Conservation (phyloP, 2,329 filamentous ascomycete genomes). For the Cryoendolithus antarcticus region DNA sequence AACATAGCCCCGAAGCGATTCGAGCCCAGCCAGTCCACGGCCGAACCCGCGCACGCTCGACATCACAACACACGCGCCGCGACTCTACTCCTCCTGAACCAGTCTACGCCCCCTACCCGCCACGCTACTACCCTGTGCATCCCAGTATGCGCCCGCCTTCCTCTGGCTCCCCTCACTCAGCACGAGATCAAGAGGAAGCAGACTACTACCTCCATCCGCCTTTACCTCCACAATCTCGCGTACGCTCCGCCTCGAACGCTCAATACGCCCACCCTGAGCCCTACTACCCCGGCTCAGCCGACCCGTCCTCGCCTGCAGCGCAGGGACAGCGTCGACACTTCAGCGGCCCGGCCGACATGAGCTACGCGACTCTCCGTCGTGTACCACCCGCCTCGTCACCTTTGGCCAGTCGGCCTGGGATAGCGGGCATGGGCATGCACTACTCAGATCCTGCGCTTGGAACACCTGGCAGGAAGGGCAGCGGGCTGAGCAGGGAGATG, state of each 20-base stretch:
- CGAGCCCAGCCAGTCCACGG: slow-evolving; percentile 4
- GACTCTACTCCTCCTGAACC: slow-evolving; percentile 20
- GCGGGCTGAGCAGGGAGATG: slow-evolving; percentile 12
- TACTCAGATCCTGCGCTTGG: slow-evolving; percentile 10
- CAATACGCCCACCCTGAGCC: slow-evolving; percentile 25
- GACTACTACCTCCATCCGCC: slow-evolving; percentile 21
- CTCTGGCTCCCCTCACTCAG: slow-evolving; percentile 27
- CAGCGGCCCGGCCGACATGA: slow-evolving; percentile 23
- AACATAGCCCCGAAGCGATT: slow-evolving; percentile 13
- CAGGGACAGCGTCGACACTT: slow-evolving; percentile 23
- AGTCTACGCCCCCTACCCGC: slow-evolving; percentile 11
- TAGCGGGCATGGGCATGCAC: background rate
- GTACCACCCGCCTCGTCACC: slow-evolving; percentile 15
- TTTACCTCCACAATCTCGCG: slow-evolving; percentile 16
- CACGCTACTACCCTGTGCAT: slow-evolving; percentile 15
- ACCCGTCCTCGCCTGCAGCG: slow-evolving; percentile 19
- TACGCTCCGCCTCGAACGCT: slow-evolving; percentile 24
- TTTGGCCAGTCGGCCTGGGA: slow-evolving; percentile 9
- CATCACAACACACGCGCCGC: slow-evolving; percentile 19
- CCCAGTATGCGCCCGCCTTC: slow-evolving; percentile 22
- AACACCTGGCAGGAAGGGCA: slow-evolving; percentile 7
- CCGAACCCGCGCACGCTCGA: slow-evolving; percentile 11
- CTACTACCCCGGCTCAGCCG: slow-evolving; percentile 13
- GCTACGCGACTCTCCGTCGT: slow-evolving; percentile 20
- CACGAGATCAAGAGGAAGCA: slow-evolving; percentile 34